Evolutionary conservation across 164 flowering plant species (phyloP), one percentile per base, ranked within the genome.

Genomic region (Akebia trifoliata): DNA sequence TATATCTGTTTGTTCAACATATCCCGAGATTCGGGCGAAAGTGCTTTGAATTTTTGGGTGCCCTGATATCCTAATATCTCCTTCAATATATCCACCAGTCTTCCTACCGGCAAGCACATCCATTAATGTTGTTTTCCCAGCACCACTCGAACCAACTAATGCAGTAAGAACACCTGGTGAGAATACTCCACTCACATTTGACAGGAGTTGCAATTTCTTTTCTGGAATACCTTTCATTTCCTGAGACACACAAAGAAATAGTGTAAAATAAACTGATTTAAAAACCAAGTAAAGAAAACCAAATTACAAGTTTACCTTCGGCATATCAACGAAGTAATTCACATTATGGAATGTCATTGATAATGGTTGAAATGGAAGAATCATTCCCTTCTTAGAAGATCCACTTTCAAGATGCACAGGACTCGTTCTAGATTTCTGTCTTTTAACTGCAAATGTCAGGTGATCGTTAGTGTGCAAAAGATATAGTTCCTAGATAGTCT

Each of bases 91-190:
- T 42, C 98, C 98, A 60, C 93, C 87, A 39, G 98, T 88, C 72
- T 92, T 92, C 59, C 98, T 73, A n/a, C 98, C 95, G 26, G 96
- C 92, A n/a, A 91, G 87, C 37, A 88, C 96, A 70, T 91, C 98
- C 98, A 91, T 88, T 65, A 91, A 65, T 15, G 98, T 91, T 1
- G 98, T 91, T 70, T 91, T 91, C 14, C 98, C 98, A 0, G 98
- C 96, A 30, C 98, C 98, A 76, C 95, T 92, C 46, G 93, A 70
- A n/a, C 98, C 96, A 58, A 92, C 90, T 67, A 92, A 74, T 60
- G 96, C 98, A 26, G 98, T 92, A 57, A 92, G 96, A 63, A 85
- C 90, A 64, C 98, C 98, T 4, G 98, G 98, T 20, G 89, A 79
- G 72, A 92, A 92, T 14, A 80, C 86, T 20, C 98, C 98, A 50